Base-by-base conservation (phyloP, 495 filamentous ascomycete genomes). In the Penicillium ucsense region DNA sequence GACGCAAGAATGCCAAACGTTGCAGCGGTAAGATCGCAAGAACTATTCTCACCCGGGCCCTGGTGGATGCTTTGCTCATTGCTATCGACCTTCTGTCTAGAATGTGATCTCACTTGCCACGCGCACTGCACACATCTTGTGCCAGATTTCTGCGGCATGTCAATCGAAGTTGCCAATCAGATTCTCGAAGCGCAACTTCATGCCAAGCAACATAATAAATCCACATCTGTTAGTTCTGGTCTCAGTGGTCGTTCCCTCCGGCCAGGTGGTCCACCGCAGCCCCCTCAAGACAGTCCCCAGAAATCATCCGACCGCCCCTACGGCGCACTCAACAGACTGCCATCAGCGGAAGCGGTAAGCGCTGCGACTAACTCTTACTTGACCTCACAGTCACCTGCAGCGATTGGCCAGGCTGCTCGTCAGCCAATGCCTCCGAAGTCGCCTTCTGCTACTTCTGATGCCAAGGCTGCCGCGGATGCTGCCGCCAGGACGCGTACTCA, bases 141-240 rank as follows among this genome's bases (percentile, higher is more conserved):
- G 35, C 92, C 92, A 38, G 92, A 99, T 64, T 99, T 99, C 70
- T 99, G 92, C 63, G 92, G 92, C 62, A 99, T 99, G 91, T 88
- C 89, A 42, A 97, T 97, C 92, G 85, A 90, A 50, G 84, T 85
- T 48, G 92, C 92, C 31, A 99, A 96, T 62, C 81, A 94, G 61
- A 96, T 98, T 48, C 71, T 97, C 12, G 62, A 72, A 43, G 68
- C 70, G 5, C 45, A 71, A 46, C 69, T 66, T 54, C 65, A 64
- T 11, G 57, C 65, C 10, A 75, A 71, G 63, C 62, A 65, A 60
- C 68, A 68, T 53, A 71, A 66, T 51, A 73, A 73, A 54, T 65
- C 71, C 38, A 53, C 64, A 3, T 70, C 71, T 59, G 62, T 72
- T 49, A 67, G 65, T 63, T 64, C 79, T 45, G 73, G 78, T 35